These are phyloP conservation scores for Paecilomyces sp. DNA, from an alignment of 2,329 filamentous ascomycete species.

Conservation along the genomic window DNA sequence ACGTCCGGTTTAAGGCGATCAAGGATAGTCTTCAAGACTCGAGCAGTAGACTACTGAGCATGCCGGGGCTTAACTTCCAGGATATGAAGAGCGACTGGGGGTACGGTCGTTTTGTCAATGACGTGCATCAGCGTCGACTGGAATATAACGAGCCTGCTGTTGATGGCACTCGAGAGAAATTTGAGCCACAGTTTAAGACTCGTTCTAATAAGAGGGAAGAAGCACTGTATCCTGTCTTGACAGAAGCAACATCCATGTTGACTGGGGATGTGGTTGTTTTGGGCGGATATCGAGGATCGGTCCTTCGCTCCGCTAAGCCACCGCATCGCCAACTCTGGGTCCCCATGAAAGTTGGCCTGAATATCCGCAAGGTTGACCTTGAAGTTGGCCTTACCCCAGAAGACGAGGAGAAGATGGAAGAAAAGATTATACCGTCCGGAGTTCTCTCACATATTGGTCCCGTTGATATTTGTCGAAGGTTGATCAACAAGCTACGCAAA, in stretches of 20 bases:
- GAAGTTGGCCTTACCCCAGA: constrained; percentile 75
- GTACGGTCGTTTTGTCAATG: constrained; percentile 23
- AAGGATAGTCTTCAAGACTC: constrained; percentile 82
- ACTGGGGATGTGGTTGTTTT: constrained; percentile 82
- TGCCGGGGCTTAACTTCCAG: constrained; percentile 37
- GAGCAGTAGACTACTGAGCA: constrained; percentile 56
- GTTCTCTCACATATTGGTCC: constrained; percentile 90
- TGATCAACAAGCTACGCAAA: constrained; percentile 70
- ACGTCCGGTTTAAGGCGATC: constrained; percentile 83
- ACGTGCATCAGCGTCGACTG: constrained; percentile 13
- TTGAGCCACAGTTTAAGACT: neutral
- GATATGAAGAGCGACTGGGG: constrained; percentile 30
- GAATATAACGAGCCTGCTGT: neutral
- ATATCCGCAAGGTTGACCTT: constrained; percentile 83
- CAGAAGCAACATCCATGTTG: constrained; percentile 57
- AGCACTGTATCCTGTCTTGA: constrained; percentile 42
- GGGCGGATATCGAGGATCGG: constrained; percentile 83
- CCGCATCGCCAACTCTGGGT: constrained; percentile 89
- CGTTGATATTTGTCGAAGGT: constrained; percentile 75
- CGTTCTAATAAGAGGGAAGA: constrained; percentile 15
- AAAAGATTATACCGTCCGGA: constrained; percentile 75
- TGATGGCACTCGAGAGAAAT: neutral
- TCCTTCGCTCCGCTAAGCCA: constrained; percentile 75
- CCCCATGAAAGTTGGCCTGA: constrained; percentile 85
- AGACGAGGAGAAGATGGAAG: constrained; percentile 75